Base-by-base conservation (phyloP, 306 rosid genomes). In the Amphicarpaea edgeworthii region DNA sequence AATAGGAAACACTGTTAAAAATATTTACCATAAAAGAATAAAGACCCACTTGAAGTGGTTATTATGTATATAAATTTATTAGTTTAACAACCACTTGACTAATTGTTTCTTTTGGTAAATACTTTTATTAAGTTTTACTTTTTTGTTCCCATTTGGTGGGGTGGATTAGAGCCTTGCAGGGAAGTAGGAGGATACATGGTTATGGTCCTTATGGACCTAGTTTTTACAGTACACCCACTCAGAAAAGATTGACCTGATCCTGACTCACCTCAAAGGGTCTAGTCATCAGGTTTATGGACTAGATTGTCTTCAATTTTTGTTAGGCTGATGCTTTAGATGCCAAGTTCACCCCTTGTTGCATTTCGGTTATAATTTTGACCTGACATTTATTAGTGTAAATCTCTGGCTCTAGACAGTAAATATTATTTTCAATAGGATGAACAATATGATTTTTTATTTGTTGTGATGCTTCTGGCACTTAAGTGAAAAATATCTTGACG, bases 401-500 rank as follows among this genome's bases (percentile, higher is more conserved):
- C 68, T 79, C 12, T 45, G 1, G 73, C 40, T 38, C 23, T 17
- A 57, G 20, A 41, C 32, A 43, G 34, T 72, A 46, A 77, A 72
- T 20, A 37, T 73, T 37, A 12, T 45, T 62, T 63, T 75, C 66
- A 62, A 49, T 16, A 21, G 46, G 67, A 4, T 41, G 67, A 42
- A 68, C 24, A 45, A 3, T 20, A 42, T 19, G 75, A 15, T 78
- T 69, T 53, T 51, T 69, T 66, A 61, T 41, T 70, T 84, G 72
- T 20, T 77, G 46, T 68, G 72, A 83, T 83, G 77, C 71, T 63
- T 77, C 64, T 72, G 68, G 69, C 70, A 75, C 81, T 72, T 79
- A 37, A 64, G 45, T 78, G 59, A 24, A 37, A 68, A 79, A 63
- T 38, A 69, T 3, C 34, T 81, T 59, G 75, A 41, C 83, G 69